Conservation (phyloP, 192 early-diverging fungal species). For the Rhizoclosmatium sp. region DNA sequence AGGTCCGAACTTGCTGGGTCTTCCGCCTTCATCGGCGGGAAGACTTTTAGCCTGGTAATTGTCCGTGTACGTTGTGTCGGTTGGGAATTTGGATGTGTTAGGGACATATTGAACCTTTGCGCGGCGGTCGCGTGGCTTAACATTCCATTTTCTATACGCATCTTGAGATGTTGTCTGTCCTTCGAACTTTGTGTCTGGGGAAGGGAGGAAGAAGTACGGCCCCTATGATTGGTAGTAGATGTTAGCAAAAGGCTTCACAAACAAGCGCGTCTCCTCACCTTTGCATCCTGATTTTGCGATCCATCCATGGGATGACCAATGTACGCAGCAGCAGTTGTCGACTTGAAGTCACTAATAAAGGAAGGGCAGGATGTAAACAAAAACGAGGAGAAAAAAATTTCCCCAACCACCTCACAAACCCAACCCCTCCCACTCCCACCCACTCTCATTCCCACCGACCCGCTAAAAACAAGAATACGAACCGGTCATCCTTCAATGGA, state of each 20-base stretch:
- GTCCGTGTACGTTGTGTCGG: constrained; percentile 43
- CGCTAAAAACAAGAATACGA: background rate
- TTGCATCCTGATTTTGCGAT: background rate
- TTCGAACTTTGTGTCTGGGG: constrained; percentile 45
- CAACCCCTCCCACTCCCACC: too few relatives aligned
- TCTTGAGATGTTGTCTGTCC: constrained; percentile 50
- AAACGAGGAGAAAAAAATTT: constrained; percentile 1
- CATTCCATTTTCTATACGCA: constrained; percentile 44
- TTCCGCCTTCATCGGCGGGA: background rate
- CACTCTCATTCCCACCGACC: background rate
- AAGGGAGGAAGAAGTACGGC: constrained; percentile 21
- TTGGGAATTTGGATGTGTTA: constrained; percentile 47
- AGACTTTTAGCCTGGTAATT: constrained; percentile 45
- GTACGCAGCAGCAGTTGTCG: constrained; percentile 53
- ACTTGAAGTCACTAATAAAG: constrained; percentile 52
- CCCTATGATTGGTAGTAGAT: constrained; percentile 1
- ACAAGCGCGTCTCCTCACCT: background rate
- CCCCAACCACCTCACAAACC: too few relatives aligned
- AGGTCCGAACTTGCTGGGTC: constrained; percentile 14
- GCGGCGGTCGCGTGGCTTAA: constrained; percentile 32
- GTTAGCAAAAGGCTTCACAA: background rate
- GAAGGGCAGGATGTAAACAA: background rate
- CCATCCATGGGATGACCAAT: constrained; percentile 39
- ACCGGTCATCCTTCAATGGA: constrained; percentile 46
- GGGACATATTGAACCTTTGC: constrained; percentile 44